Base-by-base conservation (phyloP, 2,329 filamentous ascomycete genomes). In the Cadophora luteo-olivacea region DNA sequence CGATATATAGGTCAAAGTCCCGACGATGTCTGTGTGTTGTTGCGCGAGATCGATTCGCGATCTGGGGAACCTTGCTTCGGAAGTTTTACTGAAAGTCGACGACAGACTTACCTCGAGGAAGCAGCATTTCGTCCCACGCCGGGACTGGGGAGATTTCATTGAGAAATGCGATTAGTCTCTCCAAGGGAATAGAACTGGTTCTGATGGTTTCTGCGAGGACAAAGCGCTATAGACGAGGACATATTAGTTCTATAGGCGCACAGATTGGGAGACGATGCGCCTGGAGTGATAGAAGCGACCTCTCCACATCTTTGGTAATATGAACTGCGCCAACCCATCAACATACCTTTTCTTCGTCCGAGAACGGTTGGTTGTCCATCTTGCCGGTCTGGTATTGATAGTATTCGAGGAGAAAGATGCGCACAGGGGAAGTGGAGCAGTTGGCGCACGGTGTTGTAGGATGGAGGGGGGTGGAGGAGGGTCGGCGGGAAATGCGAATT, bases 141-240 rank as follows among this genome's bases (percentile, higher is more conserved):
- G 83, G 83, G 72, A 80, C 78, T 70, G 83, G 77, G 70, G 80
- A 79, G 68, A 76, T 73, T 64, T 82, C 80, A 69, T 79, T 78
- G 70, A 85, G 79, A 71, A 77, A 24, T 14, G 25, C 76, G 70
- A 82, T 79, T 70, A 85, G 80, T 71, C 83, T 76, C 66, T 80
- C 79, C 69, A 82, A 79, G 52, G 81, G 78, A 66, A 84, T 78
- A 54, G 79, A 77, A 67, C 81, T 80, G 52, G 79, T 79, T 75
- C 84, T 86, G 72, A 86, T 79, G 70, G 84, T 82, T 75, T 86
- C 84, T 73, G 84, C 81, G 71, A 86, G 80, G 67, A 86, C 76
- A 74, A 81, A 81, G 67, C 75, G 77, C 77, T 78, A 68, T 67
- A 68, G 57, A 51, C 62, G 67, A 41, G 51, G 51, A 65, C 62